phyloP scores from a whole-genome alignment of 352 stramenopile genomes.

The Phytophthora citrophthora region DNA sequence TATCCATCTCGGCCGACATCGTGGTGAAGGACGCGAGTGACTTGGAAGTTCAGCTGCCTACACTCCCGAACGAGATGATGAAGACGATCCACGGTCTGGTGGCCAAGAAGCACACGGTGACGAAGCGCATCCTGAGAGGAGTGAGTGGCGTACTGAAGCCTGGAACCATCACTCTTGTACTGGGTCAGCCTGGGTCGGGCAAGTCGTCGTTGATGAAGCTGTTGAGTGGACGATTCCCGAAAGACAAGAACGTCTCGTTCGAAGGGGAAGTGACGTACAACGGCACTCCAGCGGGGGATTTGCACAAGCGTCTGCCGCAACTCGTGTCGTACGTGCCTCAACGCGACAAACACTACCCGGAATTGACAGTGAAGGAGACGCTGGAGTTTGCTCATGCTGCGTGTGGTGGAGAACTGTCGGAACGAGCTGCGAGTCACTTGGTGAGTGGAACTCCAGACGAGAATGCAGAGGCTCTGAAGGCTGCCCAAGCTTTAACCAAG shows the following conservation, averaged over 20 bases:
- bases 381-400: constrained; percentile 30
- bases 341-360: constrained; percentile 33
- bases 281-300: background rate
- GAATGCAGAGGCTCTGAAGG: constrained; percentile 5
- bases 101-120: constrained; percentile 24
- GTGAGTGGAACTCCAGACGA: constrained; percentile 7
- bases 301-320: constrained; percentile 28
- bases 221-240: constrained; percentile 29
- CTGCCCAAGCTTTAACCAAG: constrained; percentile 1
- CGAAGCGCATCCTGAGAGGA: constrained; percentile 23
- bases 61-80: constrained; percentile 29
- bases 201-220: constrained; percentile 38
- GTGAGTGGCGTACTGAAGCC: constrained; percentile 37
- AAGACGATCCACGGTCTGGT: constrained; percentile 12
- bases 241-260: constrained; percentile 25
- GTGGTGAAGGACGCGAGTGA: constrained; percentile 23
- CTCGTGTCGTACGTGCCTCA: constrained; percentile 36
- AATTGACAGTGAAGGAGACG: constrained; percentile 32
- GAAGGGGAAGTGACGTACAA: constrained; percentile 30
- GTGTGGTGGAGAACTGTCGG: constrained; percentile 21
- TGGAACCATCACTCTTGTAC: constrained; percentile 20
- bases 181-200: constrained; percentile 22
- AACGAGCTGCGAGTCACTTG: constrained; percentile 9
- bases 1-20: constrained; percentile 25
- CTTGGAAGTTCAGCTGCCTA: constrained; percentile 27